These are phyloP conservation scores for Gonium pectorale DNA, from an alignment of 139 green algal genomes.

Conservation along the genomic window DNA sequence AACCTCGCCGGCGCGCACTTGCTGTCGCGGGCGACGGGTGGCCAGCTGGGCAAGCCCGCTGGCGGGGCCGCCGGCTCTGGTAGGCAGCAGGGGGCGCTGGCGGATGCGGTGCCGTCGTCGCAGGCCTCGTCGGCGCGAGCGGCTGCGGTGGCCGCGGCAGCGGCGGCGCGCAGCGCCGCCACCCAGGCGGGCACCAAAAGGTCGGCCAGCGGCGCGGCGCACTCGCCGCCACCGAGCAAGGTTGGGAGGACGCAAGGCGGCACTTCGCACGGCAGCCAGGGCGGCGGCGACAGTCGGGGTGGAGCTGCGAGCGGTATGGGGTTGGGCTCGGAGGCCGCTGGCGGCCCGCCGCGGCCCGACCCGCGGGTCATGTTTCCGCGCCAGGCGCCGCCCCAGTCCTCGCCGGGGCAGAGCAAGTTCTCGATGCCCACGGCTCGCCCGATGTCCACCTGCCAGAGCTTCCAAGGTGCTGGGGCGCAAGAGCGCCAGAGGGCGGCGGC, in stretches of 20 bases:
- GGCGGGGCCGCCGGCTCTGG: too few relatives aligned
- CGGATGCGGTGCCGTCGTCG: neutral
- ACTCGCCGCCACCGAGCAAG: neutral
- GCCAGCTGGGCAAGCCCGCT: neutral
- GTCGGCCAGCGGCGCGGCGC: neutral
- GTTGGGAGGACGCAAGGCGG: neutral
- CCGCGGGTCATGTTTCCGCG: constrained; percentile 33
- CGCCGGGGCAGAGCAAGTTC: constrained; percentile 27
- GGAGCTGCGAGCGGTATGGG: too few relatives aligned
- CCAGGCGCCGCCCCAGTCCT: neutral
- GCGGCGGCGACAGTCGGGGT: too few relatives aligned
- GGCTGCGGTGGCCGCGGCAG: constrained; percentile 14
- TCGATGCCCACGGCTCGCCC: constrained; percentile 4
- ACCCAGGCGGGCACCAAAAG: neutral
- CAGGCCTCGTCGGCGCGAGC: neutral
- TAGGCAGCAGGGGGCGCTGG: neutral
- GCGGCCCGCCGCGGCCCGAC: neutral
- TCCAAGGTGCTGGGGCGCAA: too few relatives aligned
- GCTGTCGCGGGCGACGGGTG: constrained; percentile 2
- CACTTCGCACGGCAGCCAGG: too few relatives aligned
- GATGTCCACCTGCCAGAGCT: too few relatives aligned
- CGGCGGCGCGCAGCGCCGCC: neutral
- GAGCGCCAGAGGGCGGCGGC: too few relatives aligned
- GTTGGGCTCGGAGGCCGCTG: neutral
- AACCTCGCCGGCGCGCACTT: constrained; percentile 25